Evolutionary conservation across 2,329 filamentous ascomycete species (phyloP), one percentile per base, ranked within the genome.

Genomic region (Aspergillus neoniger): DNA sequence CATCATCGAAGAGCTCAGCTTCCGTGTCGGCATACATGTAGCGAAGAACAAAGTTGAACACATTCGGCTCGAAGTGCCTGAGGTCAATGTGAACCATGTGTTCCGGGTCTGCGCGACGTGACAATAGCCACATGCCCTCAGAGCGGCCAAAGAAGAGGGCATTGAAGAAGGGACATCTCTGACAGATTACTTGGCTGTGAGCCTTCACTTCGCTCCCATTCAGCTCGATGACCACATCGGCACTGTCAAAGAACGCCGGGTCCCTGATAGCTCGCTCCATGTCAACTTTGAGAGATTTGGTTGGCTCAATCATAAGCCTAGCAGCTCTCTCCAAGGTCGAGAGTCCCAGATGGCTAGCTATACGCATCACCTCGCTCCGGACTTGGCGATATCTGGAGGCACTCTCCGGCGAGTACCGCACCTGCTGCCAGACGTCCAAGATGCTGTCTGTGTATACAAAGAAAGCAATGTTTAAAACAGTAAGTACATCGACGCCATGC

Each of bases 101-200:
- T 4, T 76, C 73, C 32, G 78, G 70, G 63, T 82, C 67, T 70
- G 74, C 57, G 38, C 86, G 86, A 56, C 92, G 86, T 32, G 85
- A 84, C 52, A 88, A 84, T 19, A 99, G 82, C 95, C 95, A 99
- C 67, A 86, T 85, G 0, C 95, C 95, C 43, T 85, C 84, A 7
- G 95, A 91, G 47, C 92, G 88, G n/a, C 95, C 95, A 67, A 91
- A 83, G 75, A 97, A 98, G 47, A 99, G 82, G 1, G 90, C 91
- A 64, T 94, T 83, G 65, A 99, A 99, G 82, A 97, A 99, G 0
- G 92, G 92, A 68, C 93, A 97, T 65, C 95, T 84, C 69, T 89
- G 88, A 65, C 92, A 93, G 38, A 97, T 75, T 3, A 98, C 76
- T 4, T 88, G 82, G 65, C 91, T 94, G 70, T 99, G 95, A 1